Conservation (phyloP, 331 rosid genomes). For the Erythrophleum ivorense region DNA sequence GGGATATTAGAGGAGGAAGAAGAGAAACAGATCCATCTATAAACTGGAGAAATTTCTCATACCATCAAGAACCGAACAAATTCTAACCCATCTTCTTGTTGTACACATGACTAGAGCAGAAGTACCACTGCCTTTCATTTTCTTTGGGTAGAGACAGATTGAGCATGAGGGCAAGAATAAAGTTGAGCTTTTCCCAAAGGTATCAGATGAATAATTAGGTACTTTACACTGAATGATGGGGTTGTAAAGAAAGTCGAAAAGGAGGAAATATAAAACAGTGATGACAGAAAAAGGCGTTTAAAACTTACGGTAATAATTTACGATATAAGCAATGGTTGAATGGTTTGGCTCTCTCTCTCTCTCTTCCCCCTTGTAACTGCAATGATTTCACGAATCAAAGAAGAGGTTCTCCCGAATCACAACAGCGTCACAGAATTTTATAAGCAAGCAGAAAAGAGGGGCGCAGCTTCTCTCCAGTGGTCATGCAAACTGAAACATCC, state of each 20-base stretch:
- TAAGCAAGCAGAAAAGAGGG: conserved; percentile 11
- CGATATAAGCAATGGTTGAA: conserved; percentile 10
- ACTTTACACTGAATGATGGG: conserved; percentile 44
- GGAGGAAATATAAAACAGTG: background rate
- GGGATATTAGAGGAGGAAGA: background rate
- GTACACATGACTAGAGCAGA: conserved; percentile 28
- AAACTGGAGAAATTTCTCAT: conserved; percentile 22
- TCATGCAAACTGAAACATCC: too few relatives aligned
- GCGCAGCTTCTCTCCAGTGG: too few relatives aligned
- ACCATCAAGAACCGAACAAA: background rate
- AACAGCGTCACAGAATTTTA: conserved; percentile 36
- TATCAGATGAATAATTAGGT: conserved; percentile 32
- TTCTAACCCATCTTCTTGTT: background rate
- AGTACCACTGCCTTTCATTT: conserved; percentile 8
- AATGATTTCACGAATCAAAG: conserved; percentile 21
- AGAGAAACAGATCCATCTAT: conserved; percentile 34
- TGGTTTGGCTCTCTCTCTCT: conserved; percentile 30
- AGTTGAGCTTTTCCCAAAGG: background rate
- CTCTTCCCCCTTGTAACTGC: background rate
- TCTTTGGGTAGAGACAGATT: conserved; percentile 2
- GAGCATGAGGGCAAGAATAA: conserved; percentile 19
- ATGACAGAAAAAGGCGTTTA: background rate
- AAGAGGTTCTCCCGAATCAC: conserved; percentile 3
- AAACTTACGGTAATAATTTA: conserved; percentile 37
- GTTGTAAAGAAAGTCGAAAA: conserved; percentile 22